Conservation (phyloP, 1,284 basidiomycete genomes). For the Marasmius sp. region DNA sequence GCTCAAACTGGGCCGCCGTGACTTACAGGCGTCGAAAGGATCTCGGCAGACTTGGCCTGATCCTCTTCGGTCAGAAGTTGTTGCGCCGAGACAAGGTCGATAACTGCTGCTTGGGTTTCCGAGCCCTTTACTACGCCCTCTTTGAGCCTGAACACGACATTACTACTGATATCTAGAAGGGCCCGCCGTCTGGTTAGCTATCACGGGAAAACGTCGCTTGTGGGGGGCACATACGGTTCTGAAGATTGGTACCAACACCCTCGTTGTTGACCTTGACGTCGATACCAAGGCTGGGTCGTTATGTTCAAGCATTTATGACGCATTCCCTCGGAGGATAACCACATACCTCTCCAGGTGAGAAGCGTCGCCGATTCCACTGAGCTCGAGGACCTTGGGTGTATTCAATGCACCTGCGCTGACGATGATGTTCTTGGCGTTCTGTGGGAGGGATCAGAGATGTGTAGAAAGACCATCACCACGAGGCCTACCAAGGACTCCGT, state of each 20-base stretch:
- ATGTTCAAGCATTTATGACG: background rate
- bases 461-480: background rate
- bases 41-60: background rate
- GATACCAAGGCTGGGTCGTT: conserved; percentile 9
- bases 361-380: conserved; percentile 12
- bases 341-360: background rate
- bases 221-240: conserved; percentile 7
- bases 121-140: background rate
- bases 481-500: background rate
- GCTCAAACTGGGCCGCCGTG: no score
- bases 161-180: background rate
- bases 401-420: conserved; percentile 11
- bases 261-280: conserved; percentile 7
- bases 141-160: conserved; percentile 2
- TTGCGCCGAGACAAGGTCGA: conserved; percentile 1
- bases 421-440: conserved; percentile 11
- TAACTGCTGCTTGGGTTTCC: background rate
- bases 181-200: background rate
- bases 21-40: background rate
- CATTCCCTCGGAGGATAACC: background rate
- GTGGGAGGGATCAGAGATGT: background rate
- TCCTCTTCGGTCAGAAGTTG: conserved; percentile 1
- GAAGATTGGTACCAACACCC: conserved; percentile 12
- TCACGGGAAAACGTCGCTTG: background rate
- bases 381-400: conserved; percentile 14